Evolutionary conservation across 2,329 filamentous ascomycete genomes (phyloP).

Genomic region (Leptosphaerulina australis): DNA sequence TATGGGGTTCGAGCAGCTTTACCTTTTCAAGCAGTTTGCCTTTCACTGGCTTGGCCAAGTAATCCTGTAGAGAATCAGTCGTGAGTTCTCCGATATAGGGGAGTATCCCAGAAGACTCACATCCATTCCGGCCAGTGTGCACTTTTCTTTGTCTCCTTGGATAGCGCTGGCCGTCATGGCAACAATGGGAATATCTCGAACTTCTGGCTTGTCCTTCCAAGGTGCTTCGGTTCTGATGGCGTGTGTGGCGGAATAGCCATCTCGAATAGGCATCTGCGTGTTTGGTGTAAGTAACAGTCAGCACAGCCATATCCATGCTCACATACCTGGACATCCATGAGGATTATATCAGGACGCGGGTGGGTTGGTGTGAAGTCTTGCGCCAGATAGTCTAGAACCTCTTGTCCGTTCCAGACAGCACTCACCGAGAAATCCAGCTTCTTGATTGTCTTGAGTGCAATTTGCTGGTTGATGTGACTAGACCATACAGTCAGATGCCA

Average conservation of each 20-base stretch:
- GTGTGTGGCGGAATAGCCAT: slow-evolving; percentile 79
- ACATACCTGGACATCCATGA: slow-evolving; percentile 80
- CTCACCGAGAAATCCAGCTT: slow-evolving; percentile 74
- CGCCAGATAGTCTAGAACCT: slow-evolving; percentile 74
- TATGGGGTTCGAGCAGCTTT: slow-evolving; percentile 21
- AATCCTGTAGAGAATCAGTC: slow-evolving; percentile 32
- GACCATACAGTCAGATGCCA: slow-evolving; percentile 7
- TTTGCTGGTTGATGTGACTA: slow-evolving; percentile 71
- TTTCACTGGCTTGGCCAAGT: slow-evolving; percentile 64
- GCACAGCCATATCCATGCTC: neutral
- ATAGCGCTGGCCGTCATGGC: slow-evolving; percentile 84
- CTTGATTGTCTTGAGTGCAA: slow-evolving; percentile 74
- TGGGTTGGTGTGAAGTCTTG: slow-evolving; percentile 58
- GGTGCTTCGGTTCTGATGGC: slow-evolving; percentile 71
- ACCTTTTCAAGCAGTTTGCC: slow-evolving; percentile 67
- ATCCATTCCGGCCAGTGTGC: slow-evolving; percentile 75
- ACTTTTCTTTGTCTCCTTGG: slow-evolving; percentile 77
- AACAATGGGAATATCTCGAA: slow-evolving; percentile 71
- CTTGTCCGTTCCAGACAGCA: slow-evolving; percentile 78
- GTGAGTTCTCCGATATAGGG: slow-evolving; percentile 12
- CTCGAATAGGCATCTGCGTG: slow-evolving; percentile 63
- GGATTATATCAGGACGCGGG: slow-evolving; percentile 71
- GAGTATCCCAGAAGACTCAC: slow-evolving; percentile 31
- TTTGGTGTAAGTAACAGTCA: slow-evolving; percentile 30
- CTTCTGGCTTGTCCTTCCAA: slow-evolving; percentile 62